Base-by-base conservation (phyloP, 2,329 filamentous ascomycete genomes). In the Ophiosphaerella narmari region DNA sequence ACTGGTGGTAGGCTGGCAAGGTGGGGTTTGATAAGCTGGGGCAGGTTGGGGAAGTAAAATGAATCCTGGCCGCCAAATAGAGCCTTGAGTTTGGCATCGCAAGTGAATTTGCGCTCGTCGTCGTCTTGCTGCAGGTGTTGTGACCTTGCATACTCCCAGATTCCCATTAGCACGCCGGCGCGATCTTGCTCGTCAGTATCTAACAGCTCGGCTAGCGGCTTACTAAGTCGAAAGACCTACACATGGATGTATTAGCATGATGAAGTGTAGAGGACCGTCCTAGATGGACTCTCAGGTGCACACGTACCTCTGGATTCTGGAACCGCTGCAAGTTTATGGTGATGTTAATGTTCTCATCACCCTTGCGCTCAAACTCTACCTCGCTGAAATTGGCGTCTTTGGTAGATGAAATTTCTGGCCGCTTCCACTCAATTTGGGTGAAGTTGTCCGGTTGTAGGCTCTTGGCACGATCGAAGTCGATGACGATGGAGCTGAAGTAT, bases 131-230 rank as follows among this genome's bases (percentile, higher is more conserved):
- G 91, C 39, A 99, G 78, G 14, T 87, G 86, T 79, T 90, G 89
- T 16, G 89, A 81, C 62, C 90, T 87, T 59, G 96, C 89, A 66
- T 99, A 99, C 70, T 97, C 92, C 91, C 92, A 99, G 29, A 99
- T 83, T 12, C 89, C 92, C 80, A 95, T 90, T 24, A 96, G 86
- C 6, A 92, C 88, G 55, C 94, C 91, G 34, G 91, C 88, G 26
- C 91, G 87, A 24, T 94, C 93, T 43, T 91, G 93, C 73, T 96
- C 91, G 41, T 86, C 82, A 65, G 90, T 89, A 66, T 97, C 94
- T 14, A 97, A 80, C 12, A 97, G 82, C 42, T 95, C 89, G 9
- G 91, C 87, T 39, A 99, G 78, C 49, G 87, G 85, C 42, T 87
- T 85, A 73, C 86, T 94, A 23, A 97, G 77, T 61, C 85, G 84